Evolutionary conservation across 148 eudicot species (phyloP), one percentile per base, ranked within the genome.

Genomic region (Euryodendron excelsum): DNA sequence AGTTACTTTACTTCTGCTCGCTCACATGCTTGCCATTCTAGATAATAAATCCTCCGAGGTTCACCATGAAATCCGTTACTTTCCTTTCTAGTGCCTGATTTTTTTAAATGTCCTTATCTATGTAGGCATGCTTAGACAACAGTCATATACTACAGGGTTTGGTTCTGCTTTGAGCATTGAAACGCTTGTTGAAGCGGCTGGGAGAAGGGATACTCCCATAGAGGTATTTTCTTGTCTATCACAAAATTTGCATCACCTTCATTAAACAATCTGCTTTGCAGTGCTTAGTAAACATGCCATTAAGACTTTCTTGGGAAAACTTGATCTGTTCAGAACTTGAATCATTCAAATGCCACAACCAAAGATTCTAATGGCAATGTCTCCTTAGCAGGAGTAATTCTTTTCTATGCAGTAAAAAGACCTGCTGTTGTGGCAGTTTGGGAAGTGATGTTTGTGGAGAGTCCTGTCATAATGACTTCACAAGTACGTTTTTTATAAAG

Each of bases 121-220:
- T 31, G 75, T 52, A 31, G 61, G 76, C 20, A 53, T 5, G 28
- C 41, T 17, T 50, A 30, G 75, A 31, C 45, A 33, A 33, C 20
- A 73, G 20, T 53, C 45, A 53, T 36, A 21, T 53, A 21, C 44
- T 52, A 21, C 60, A 36, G 76, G 63, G 63, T 73, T 73, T 53
- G 62, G 62, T 34, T 73, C 63, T 53, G 63, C 76, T 52, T 73
- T 73, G 62, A 73, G 53, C 45, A 73, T 73, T 73, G 76, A 53
- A 53, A 73, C 76, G 13, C 62, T 73, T 53, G 76, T 73, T 55
- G 76, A 62, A 4, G 63, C 76, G 21, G 45, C 76, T 20, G 76
- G 53, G 76, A 73, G 62, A 73, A 73, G 63, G 45, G 62, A 73
- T 33, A 53, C 31, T 20, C 27, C 62, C 21, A 33, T 53, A 21